Evolutionary conservation across 108 stramenopile species (phyloP).

Genomic region (Stephanodiscus triporus): DNA sequence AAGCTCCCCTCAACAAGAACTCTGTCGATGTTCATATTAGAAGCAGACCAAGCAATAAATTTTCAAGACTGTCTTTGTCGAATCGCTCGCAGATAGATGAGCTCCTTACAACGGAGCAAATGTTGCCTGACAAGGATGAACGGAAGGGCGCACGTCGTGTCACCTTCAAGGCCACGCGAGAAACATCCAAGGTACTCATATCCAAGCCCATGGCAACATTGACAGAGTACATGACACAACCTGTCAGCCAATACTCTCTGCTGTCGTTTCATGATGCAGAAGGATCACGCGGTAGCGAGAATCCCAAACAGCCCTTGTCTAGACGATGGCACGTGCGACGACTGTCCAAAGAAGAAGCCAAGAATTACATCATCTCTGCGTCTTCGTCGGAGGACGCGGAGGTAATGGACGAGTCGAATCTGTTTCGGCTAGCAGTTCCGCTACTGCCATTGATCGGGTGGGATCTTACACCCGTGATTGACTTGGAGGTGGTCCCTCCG

Average conservation of each 20-base stretch:
- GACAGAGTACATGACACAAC: constrained; percentile 53
- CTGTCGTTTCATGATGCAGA: constrained; percentile 47
- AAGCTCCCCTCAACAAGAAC: not conserved
- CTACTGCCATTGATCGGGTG: constrained; percentile 50
- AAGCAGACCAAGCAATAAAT: not conserved
- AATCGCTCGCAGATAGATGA: constrained; percentile 3
- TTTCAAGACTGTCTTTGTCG: not conserved
- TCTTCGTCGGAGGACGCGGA: not conserved
- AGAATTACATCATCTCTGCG: constrained; percentile 8
- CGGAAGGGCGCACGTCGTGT: constrained; percentile 27
- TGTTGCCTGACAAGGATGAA: not conserved
- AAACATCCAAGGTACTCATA: constrained; percentile 29
- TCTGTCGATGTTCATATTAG: not conserved
- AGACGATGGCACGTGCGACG: constrained; percentile 48
- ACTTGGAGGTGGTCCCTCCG: constrained; percentile 53
- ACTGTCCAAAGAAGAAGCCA: constrained; percentile 35
- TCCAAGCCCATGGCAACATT: constrained; percentile 19
- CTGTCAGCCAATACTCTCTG: constrained; percentile 49
- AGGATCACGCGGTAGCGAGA: not conserved
- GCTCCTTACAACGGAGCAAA: not conserved
- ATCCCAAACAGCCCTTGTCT: constrained; percentile 7
- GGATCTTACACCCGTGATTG: constrained; percentile 56
- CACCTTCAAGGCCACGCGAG: constrained; percentile 48
- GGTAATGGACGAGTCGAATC: constrained; percentile 35
- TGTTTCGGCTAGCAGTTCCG: constrained; percentile 54